Evolutionary conservation across 768 basidiomycete genomes (phyloP).

Genomic region (Calvatia gigantea): DNA sequence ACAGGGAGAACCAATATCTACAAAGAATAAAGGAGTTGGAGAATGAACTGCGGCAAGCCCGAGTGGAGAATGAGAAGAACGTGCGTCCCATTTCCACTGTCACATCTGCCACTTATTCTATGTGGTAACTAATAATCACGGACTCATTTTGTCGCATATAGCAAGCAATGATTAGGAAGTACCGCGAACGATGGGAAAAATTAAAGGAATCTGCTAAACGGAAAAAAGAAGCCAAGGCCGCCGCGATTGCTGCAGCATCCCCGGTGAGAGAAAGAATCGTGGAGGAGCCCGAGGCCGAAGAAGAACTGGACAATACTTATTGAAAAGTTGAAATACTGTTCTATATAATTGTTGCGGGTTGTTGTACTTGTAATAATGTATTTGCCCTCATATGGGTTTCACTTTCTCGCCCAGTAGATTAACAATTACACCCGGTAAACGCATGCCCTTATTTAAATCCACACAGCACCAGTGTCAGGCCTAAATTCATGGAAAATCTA

Average conservation of each 20-base stretch:
- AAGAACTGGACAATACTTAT: constrained; percentile 37
- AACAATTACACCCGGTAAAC: too few species aligned
- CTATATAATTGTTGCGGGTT: neutral
- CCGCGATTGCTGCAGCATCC: constrained; percentile 40
- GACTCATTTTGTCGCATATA: neutral
- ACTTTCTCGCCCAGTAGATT: too few species aligned
- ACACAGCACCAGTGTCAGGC: too few species aligned
- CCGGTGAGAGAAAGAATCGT: constrained; percentile 65
- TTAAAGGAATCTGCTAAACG: constrained; percentile 84
- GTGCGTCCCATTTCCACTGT: constrained; percentile 34
- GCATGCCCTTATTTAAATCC: too few species aligned
- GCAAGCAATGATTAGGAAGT: constrained; percentile 53
- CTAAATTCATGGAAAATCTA: too few species aligned
- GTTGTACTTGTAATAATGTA: constrained; percentile 8
- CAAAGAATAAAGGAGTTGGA: constrained; percentile 77
- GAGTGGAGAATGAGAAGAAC: constrained; percentile 80
- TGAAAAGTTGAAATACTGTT: neutral
- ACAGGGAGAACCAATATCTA: constrained; percentile 51
- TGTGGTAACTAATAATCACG: neutral
- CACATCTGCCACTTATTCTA: neutral
- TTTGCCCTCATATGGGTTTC: constrained; percentile 9
- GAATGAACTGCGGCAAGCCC: constrained; percentile 63
- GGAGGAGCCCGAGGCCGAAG: constrained; percentile 63
- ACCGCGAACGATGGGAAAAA: constrained; percentile 86
- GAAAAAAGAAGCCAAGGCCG: constrained; percentile 74